These are phyloP conservation scores for Ophiostoma pallidulum DNA, from an alignment of 2,329 filamentous ascomycete genomes.

Conservation along the genomic window DNA sequence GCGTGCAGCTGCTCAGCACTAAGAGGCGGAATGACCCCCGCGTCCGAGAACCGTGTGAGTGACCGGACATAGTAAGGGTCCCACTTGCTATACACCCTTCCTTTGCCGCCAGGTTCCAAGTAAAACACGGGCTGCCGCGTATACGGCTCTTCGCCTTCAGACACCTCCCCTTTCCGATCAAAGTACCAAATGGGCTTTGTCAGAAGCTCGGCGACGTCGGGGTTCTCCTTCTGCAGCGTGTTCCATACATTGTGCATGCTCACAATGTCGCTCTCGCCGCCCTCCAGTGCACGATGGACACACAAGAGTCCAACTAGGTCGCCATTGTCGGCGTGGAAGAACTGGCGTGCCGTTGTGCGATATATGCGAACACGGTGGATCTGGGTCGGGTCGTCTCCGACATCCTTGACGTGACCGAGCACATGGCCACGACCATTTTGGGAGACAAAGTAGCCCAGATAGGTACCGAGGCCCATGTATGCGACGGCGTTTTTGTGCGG, in stretches of 20 bases:
- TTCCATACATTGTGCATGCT: slow-evolving; percentile 78
- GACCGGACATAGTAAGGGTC: slow-evolving; percentile 83
- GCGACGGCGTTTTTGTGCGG: slow-evolving; percentile 71
- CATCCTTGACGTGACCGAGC: slow-evolving; percentile 80
- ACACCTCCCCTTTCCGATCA: slow-evolving; percentile 79
- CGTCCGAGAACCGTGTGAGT: slow-evolving; percentile 62
- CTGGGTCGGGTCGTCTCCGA: slow-evolving; percentile 69
- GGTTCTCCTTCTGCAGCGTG: slow-evolving; percentile 60
- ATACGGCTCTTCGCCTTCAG: slow-evolving; percentile 63
- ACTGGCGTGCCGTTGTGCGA: slow-evolving; percentile 74
- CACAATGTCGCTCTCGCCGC: slow-evolving; percentile 75
- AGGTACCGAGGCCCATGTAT: slow-evolving; percentile 83
- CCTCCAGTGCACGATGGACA: slow-evolving; percentile 66
- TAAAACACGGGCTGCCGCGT: slow-evolving; percentile 67
- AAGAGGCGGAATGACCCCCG: slow-evolving; percentile 62
- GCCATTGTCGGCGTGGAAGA: slow-evolving; percentile 75
- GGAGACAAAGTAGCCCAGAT: slow-evolving; percentile 79
- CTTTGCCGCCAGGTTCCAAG: slow-evolving; percentile 57
- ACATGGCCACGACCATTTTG: slow-evolving; percentile 82
- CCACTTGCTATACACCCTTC: slow-evolving; percentile 73
- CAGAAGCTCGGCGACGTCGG: slow-evolving; percentile 67
- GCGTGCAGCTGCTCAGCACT: slow-evolving; percentile 61
- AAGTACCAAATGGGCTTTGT: slow-evolving; percentile 83
- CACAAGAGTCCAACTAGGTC: slow-evolving; percentile 80
- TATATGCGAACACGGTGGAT: slow-evolving; percentile 87